Evolutionary conservation across 2,329 filamentous ascomycete species (phyloP), one percentile per base, ranked within the genome.

Genomic region (Ceratocystis ficicola): DNA sequence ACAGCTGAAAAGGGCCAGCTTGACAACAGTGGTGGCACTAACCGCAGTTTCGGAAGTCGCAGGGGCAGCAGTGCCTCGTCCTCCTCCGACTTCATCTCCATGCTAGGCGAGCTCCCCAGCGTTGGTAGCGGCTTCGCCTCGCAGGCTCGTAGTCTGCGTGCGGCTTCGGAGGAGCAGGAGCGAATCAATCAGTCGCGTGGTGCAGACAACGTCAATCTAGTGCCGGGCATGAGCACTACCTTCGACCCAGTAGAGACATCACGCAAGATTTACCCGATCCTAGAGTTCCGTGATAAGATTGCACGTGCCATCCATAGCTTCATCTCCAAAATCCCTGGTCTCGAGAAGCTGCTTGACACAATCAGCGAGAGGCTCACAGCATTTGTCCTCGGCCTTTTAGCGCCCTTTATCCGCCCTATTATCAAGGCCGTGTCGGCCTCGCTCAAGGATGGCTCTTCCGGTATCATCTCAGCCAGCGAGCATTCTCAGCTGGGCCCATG

Each of bases 331-430:
- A 88, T 99, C 48, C 94, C 94, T 0, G 93, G 93, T 0, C 80
- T 99, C 3, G 90, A 96, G 76, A 81, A 86, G 68, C 79, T 96
- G n/a, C 85, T 97, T 25, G 93, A 97, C 69, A 93, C 90, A 71
- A 95, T 99, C 71, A 90, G 88, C 66, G 94, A 99, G 77, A 93
- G 89, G 1, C 80, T 99, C 50, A 96, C 93, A 0, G 81, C 96
- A 5, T 97, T 97, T 73, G 84, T 99, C 63, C 82, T 99, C 68
- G 92, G 91, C 5, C 82, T 99, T 1, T 81, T 99, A 20, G 90
- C 94, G 0, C 94, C 94, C 0, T 97, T 95, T 74, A 83, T 99
- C 68, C 85, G 91, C 66, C 94, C 94, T 10, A 87, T 99, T 73
- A 96, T 99, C 75, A 88, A 87, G 64, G 84, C 88, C 64, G 90